Evolutionary conservation across 1,284 basidiomycete species (phyloP).

Genomic region (Cronartium ribicola): DNA sequence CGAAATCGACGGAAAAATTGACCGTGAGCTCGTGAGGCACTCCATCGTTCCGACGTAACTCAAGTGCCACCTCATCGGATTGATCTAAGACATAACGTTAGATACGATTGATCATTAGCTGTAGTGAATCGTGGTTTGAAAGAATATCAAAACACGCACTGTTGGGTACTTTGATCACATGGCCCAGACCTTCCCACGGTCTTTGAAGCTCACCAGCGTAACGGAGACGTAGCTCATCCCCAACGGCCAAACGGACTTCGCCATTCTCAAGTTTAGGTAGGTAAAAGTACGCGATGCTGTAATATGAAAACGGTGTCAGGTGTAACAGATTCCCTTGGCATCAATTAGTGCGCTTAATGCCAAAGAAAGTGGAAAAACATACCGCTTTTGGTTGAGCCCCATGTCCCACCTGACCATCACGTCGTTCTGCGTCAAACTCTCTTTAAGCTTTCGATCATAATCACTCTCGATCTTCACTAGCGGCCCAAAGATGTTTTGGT

Average conservation of each 20-base stretch:
- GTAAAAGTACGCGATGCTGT: conserved; percentile 80
- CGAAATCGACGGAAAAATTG: conserved; percentile 93
- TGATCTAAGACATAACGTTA: conserved; percentile 62
- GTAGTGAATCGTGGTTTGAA: conserved; percentile 46
- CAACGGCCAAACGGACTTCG: conserved; percentile 91
- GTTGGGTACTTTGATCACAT: conserved; percentile 99
- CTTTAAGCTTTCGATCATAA: conserved; percentile 95
- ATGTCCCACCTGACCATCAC: conserved; percentile 95
- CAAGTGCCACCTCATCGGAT: conserved; percentile 94
- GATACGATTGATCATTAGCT: conserved; percentile 8
- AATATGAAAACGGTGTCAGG: conserved; percentile 16
- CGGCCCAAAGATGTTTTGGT: conserved; percentile 98
- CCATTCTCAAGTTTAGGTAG: conserved; percentile 96
- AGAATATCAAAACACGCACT: conserved; percentile 59
- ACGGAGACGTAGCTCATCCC: conserved; percentile 86
- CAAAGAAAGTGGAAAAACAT: not conserved
- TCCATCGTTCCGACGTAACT: conserved; percentile 83
- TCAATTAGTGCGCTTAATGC: no score
- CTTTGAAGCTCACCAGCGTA: conserved; percentile 85
- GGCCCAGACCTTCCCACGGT: conserved; percentile 92
- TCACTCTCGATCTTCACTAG: conserved; percentile 99
- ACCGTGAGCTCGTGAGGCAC: conserved; percentile 91
- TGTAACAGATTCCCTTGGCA: no score
- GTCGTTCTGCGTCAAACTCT: conserved; percentile 95
- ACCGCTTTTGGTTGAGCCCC: conserved; percentile 90